Evolutionary conservation across 176 grass and related monocot species (phyloP).

Genomic region (Rhynchospora pubera): DNA sequence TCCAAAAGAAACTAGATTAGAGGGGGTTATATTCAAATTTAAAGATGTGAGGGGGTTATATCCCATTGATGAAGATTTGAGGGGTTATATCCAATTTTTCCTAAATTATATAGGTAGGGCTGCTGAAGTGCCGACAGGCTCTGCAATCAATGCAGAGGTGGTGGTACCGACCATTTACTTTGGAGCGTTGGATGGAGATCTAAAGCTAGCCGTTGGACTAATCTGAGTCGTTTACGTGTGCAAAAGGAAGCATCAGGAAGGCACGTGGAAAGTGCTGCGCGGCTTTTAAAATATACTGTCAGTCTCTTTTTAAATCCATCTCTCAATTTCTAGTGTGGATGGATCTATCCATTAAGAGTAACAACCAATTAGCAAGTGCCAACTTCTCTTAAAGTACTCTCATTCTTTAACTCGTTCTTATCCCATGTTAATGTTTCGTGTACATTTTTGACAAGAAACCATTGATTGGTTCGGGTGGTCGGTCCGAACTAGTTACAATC

Average conservation of each 20-base stretch:
- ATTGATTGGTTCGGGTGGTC: too few relatives aligned
- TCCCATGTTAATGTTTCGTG: too few relatives aligned
- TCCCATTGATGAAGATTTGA: too few relatives aligned
- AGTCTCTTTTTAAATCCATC: background rate
- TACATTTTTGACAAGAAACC: too few relatives aligned
- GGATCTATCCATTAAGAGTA: background rate
- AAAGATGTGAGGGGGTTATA: too few relatives aligned
- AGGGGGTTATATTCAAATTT: too few relatives aligned
- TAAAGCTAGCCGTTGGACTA: slow-evolving; percentile 13
- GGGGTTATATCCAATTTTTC: too few relatives aligned
- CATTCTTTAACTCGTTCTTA: too few relatives aligned
- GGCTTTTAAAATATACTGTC: background rate
- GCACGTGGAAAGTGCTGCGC: slow-evolving; percentile 32
- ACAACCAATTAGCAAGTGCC: too few relatives aligned
- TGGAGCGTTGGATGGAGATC: slow-evolving; percentile 32
- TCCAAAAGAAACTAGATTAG: too few relatives aligned
- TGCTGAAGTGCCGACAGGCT: slow-evolving; percentile 27
- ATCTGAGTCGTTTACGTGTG: background rate
- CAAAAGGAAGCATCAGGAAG: background rate
- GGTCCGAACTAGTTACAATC: too few relatives aligned
- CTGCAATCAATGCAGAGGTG: slow-evolving; percentile 23
- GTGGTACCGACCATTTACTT: slow-evolving; percentile 36
- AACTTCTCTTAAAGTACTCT: too few relatives aligned
- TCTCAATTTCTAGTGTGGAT: background rate
- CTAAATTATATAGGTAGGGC: background rate